Conservation (phyloP, 768 basidiomycete species). For the Amanita exitialis region DNA sequence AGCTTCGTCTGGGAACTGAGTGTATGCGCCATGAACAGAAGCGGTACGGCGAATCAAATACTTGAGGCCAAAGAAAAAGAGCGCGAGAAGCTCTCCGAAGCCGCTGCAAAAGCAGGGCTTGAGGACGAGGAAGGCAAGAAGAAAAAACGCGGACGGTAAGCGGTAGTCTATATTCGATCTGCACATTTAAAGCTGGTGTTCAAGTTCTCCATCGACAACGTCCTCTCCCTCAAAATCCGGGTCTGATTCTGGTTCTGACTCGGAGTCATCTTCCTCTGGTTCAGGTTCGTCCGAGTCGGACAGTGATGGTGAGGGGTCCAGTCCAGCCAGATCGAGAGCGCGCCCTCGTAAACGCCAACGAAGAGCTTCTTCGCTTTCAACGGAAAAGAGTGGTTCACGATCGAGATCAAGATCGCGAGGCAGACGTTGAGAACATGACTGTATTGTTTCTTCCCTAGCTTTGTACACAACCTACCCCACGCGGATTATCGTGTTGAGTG, state of each 20-base stretch:
- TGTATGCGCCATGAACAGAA: slow-evolving; percentile 18
- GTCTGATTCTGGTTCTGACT: slow-evolving; percentile 24
- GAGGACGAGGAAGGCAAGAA: slow-evolving; percentile 26
- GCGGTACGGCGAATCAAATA: slow-evolving; percentile 78
- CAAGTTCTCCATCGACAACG: slow-evolving; percentile 15
- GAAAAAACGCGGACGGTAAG: slow-evolving; percentile 27
- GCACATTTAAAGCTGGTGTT: neutral
- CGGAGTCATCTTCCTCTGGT: slow-evolving; percentile 12
- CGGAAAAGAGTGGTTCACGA: neutral
- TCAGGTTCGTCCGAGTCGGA: slow-evolving; percentile 1
- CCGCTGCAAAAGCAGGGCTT: slow-evolving; percentile 19
- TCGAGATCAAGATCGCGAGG: slow-evolving; percentile 1
- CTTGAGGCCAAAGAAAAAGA: slow-evolving; percentile 77
- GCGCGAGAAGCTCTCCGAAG: slow-evolving; percentile 34
- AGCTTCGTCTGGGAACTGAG: neutral
- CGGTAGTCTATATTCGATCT: neutral
- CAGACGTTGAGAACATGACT: neutral
- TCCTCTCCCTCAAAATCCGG: slow-evolving; percentile 25
- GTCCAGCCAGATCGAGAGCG: slow-evolving; percentile 4
- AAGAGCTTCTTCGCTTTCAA: neutral
- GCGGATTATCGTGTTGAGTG: too few species aligned
- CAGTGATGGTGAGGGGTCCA: slow-evolving; percentile 1
- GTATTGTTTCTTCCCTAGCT: neutral
- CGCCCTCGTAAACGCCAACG: slow-evolving; percentile 1
- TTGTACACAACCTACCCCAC: too few species aligned